Conservation (phyloP, 2,329 filamentous ascomycete genomes). For the Fusarium buharicum region DNA sequence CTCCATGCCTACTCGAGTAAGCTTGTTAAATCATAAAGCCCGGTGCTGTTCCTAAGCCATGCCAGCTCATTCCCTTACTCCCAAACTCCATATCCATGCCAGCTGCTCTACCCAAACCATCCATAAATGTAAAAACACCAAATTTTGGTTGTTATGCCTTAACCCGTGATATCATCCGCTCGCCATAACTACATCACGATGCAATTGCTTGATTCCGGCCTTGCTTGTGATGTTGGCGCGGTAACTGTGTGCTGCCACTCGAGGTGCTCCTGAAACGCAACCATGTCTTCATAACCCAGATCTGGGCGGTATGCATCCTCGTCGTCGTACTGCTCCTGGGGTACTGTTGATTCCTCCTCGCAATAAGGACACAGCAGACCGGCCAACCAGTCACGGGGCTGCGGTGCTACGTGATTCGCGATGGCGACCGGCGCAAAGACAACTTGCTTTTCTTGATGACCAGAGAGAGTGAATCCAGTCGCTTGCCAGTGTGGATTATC, state of each 20-base stretch:
- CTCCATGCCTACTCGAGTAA: constrained; percentile 25
- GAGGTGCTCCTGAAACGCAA: constrained; percentile 63
- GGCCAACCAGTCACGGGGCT: constrained; percentile 62
- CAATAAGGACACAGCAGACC: constrained; percentile 66
- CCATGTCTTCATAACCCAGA: constrained; percentile 62
- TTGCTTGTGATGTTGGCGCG: constrained; percentile 52
- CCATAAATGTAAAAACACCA: constrained; percentile 12
- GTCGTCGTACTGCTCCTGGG: constrained; percentile 59
- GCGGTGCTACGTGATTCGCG: constrained; percentile 65
- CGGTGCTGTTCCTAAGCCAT: constrained; percentile 14
- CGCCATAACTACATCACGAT: constrained; percentile 55
- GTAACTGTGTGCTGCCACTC: constrained; percentile 65
- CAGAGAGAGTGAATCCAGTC: constrained; percentile 54
- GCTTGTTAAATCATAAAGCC: constrained; percentile 31
- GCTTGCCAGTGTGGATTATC: constrained; percentile 63
- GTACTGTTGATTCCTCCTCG: constrained; percentile 61
- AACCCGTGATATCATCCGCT: constrained; percentile 1
- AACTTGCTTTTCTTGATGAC: constrained; percentile 59
- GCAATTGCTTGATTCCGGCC: constrained; percentile 53
- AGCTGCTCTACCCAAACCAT: constrained; percentile 27
- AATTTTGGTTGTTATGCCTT: not conserved
- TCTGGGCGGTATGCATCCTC: constrained; percentile 61
- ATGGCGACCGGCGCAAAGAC: constrained; percentile 68
- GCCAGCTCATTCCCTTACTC: constrained; percentile 30
- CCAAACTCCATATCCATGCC: constrained; percentile 40